These are phyloP conservation scores for Coniophora puteana DNA, from an alignment of 1,284 basidiomycete genomes.

Conservation along the genomic window DNA sequence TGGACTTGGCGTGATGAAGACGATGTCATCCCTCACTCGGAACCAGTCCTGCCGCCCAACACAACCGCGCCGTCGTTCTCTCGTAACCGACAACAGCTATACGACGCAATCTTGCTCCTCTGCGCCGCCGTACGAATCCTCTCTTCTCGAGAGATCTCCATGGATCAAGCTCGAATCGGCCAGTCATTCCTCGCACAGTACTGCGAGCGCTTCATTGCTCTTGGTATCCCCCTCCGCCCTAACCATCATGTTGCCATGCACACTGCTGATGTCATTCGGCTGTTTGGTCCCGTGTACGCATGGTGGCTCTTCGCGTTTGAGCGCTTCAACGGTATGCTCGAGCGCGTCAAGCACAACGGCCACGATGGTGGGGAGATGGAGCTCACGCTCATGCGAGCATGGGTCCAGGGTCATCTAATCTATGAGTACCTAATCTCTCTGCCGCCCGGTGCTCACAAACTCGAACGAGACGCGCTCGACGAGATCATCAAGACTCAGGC, in stretches of 20 bases:
- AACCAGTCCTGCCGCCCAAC: too few relatives aligned
- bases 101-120: not conserved
- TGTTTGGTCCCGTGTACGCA: slow-evolving; percentile 30
- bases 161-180: not conserved
- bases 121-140: not conserved
- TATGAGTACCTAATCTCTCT: too few relatives aligned
- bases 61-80: too few relatives aligned
- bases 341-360: slow-evolving; percentile 31
- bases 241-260: not conserved
- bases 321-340: slow-evolving; percentile 31
- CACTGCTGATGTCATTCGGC: slow-evolving; percentile 12
- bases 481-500: too few relatives aligned
- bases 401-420: slow-evolving; percentile 21
- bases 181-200: not conserved
- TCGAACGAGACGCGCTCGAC: not conserved
- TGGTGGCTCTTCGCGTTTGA: slow-evolving; percentile 37
- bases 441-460: not conserved
- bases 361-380: slow-evolving; percentile 30
- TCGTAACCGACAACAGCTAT: not conserved
- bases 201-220: not conserved
- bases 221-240: not conserved
- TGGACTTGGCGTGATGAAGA: not conserved
- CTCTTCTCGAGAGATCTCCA: not conserved
- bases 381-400: slow-evolving; percentile 25
- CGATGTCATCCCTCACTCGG: too few relatives aligned